phyloP scores from a whole-genome alignment of 2,329 filamentous ascomycete species.

The Pseudocercospora vitis region DNA sequence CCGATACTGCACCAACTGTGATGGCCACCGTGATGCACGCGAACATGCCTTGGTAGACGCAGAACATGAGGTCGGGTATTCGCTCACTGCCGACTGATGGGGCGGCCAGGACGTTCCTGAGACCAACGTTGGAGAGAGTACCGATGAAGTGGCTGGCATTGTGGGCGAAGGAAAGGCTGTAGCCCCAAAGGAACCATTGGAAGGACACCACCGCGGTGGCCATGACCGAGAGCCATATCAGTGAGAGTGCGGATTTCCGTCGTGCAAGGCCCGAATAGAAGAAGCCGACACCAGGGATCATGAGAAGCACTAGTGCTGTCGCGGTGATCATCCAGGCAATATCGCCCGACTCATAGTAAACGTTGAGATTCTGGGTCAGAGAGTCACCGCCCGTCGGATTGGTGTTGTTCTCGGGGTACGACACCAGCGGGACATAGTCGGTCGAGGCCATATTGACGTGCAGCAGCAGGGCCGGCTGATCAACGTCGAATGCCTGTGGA shows the following conservation, averaged over 20 bases:
- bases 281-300: conserved; percentile 91
- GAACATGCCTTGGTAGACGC: conserved; percentile 86
- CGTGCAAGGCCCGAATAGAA: conserved; percentile 91
- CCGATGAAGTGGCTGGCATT: conserved; percentile 74
- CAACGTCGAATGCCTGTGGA: neutral
- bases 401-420: conserved; percentile 61
- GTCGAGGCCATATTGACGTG: conserved; percentile 6
- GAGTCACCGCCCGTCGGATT: conserved; percentile 65
- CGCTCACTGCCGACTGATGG: conserved; percentile 72
- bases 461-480: neutral
- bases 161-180: conserved; percentile 79
- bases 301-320: conserved; percentile 74
- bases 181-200: conserved; percentile 97
- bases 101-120: conserved; percentile 70
- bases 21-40: conserved; percentile 83
- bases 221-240: conserved; percentile 84
- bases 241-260: conserved; percentile 81
- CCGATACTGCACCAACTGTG: conserved; percentile 79
- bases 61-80: conserved; percentile 81
- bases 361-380: conserved; percentile 70
- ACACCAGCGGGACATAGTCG: conserved; percentile 32
- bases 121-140: conserved; percentile 74
- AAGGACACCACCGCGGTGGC: conserved; percentile 76
- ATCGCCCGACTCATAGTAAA: conserved; percentile 84
- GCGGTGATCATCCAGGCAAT: conserved; percentile 74